A percentile compares a stretch with the other conserved stretches of the same genome.
Evolutionary conservation across 768 basidiomycete species (phyloP).

Genomic region (Trametes villosa): DNA sequence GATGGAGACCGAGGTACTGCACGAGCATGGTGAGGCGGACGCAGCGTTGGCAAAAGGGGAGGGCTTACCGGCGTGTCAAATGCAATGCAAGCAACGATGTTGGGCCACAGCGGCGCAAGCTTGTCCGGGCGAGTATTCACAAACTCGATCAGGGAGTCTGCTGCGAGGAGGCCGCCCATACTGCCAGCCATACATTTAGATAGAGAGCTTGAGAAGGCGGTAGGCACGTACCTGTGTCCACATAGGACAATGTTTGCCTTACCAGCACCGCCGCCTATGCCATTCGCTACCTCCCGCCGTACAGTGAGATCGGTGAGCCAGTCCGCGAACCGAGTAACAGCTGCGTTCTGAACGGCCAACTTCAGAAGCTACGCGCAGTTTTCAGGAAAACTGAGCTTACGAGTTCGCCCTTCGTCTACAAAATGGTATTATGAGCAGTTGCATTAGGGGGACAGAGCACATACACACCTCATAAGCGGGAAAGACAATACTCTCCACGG

Average conservation of each 20-base stretch:
- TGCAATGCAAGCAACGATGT: conserved; percentile 80
- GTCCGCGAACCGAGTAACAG: conserved; percentile 85
- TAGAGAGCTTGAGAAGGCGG: no score
- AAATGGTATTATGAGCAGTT: no score
- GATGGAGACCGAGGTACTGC: conserved; percentile 88
- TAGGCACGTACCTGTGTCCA: conserved; percentile 76
- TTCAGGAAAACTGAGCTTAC: conserved; percentile 50
- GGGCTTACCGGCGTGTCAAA: conserved; percentile 90
- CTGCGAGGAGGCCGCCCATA: conserved; percentile 91
- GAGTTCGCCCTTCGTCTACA: conserved; percentile 86
- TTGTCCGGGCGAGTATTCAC: conserved; percentile 65
- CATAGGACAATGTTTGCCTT: conserved; percentile 82
- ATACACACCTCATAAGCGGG: conserved; percentile 80
- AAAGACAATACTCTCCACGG: conserved; percentile 79
- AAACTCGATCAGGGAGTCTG: conserved; percentile 82
- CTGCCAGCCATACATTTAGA: conserved; percentile 42
- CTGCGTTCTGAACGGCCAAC: conserved; percentile 58
- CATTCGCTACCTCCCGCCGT: conserved; percentile 78
- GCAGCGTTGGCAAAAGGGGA: neutral
- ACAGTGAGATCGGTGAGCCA: conserved; percentile 92
- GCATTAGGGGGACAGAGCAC: no score
- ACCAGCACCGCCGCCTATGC: conserved; percentile 74
- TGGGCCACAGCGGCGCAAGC: conserved; percentile 81
- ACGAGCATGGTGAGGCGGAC: neutral
- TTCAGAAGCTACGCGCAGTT: conserved; percentile 12